Evolutionary conservation across 768 basidiomycete genomes (phyloP), one percentile per base, ranked within the genome.

Genomic region (Sporobolomyces pararoseus): DNA sequence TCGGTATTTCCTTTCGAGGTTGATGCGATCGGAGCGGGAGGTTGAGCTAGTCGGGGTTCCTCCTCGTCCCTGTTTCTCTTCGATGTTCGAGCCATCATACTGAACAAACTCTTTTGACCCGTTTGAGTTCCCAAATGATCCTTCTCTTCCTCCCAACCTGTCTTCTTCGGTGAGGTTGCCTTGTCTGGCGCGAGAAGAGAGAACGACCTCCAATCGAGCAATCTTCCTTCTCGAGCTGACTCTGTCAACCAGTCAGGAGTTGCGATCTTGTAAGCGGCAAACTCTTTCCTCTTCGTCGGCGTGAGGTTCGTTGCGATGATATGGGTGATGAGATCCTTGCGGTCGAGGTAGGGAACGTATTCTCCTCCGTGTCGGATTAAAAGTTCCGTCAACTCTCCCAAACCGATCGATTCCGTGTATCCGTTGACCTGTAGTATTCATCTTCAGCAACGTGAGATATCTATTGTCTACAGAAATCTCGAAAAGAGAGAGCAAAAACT

Each of bases 301-400:
- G 95, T 97, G 51, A 99, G 84, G 37, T 90, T 89, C 72, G 88
- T 89, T 5, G 96, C 95, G 58, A 99, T 82, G 75, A 99, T 88
- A 78, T 96, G 93, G 0, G 93, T 95, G 4, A 83, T 87, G 66
- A 77, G 91, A 87, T 89, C 88, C 80, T 91, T 89, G 80, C 84
- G 86, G 80, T 88, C 89, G 27, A 96, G 83, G 79, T 93, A 95
- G 0, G 91, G 85, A 32, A 89, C 88, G 71, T 87, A 94, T 14
- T 84, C 80, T 4, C 94, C 95, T 7, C 93, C 95, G 75, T 95
- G 85, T 53, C 85, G 83, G 4, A 95, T 79, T 46, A 98, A 87
- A 57, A 97, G 82, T 73, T 87, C 82, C 12, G 91, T 84, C 0
- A 98, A 79, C 54, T 89, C 90, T 85, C 25, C 94, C 89, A 10